Evolutionary conservation across 345 rosid species (phyloP).

Genomic region (Anastatica hierochuntica): DNA sequence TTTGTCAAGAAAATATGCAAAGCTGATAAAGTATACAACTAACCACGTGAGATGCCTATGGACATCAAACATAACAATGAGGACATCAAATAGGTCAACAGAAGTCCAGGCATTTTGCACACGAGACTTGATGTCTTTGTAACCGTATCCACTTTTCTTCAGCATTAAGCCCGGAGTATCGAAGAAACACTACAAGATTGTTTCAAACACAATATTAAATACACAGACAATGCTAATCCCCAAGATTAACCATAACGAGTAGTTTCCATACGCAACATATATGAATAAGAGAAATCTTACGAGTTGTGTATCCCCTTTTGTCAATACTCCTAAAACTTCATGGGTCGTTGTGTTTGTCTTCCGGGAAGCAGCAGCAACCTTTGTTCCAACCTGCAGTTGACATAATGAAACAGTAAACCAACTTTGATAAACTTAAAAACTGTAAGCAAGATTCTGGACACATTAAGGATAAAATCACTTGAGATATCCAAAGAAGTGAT

Average conservation of each 20-base stretch:
- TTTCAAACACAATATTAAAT: background rate
- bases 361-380: slow-evolving; percentile 92
- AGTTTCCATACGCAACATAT: background rate
- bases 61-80: slow-evolving; percentile 86
- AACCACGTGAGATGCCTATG: slow-evolving; percentile 81
- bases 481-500: too few relatives aligned
- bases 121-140: slow-evolving; percentile 71
- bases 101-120: slow-evolving; percentile 83
- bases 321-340: slow-evolving; percentile 90
- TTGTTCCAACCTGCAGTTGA: slow-evolving; percentile 61
- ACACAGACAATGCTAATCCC: background rate
- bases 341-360: slow-evolving; percentile 93
- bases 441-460: background rate
- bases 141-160: slow-evolving; percentile 49
- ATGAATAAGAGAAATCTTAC: slow-evolving; percentile 35
- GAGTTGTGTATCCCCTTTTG: slow-evolving; percentile 67
- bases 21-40: slow-evolving; percentile 8
- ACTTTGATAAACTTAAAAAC: background rate
- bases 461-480: background rate
- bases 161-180: slow-evolving; percentile 89
- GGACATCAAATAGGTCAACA: slow-evolving; percentile 65
- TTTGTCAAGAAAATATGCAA: background rate
- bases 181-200: slow-evolving; percentile 59
- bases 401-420: background rate
- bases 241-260: background rate